Evolutionary conservation across 257 asterid species (phyloP).

Genomic region (Nicotiana knightiana): DNA sequence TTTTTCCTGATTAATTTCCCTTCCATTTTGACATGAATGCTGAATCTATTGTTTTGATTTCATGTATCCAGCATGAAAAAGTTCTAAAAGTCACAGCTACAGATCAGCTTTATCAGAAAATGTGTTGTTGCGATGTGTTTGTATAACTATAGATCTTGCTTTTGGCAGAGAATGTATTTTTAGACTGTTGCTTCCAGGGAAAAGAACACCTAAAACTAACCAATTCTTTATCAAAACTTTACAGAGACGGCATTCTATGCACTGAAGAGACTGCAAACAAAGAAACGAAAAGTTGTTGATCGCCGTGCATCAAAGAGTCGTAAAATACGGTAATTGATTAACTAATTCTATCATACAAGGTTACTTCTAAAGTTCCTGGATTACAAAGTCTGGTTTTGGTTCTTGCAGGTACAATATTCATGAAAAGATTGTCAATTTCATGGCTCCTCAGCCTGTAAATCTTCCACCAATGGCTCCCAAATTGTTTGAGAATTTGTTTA

Average conservation of each 20-base stretch:
- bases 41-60: background rate
- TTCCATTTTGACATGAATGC: background rate
- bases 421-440: slow-evolving; percentile 82
- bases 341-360: background rate
- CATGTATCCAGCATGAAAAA: background rate
- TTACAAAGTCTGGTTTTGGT: background rate
- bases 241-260: slow-evolving; percentile 84
- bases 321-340: slow-evolving; percentile 59
- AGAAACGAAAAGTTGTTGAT: slow-evolving; percentile 88
- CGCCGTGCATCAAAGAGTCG: slow-evolving; percentile 96
- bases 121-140: background rate
- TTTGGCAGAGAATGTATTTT: background rate
- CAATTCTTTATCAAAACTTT: background rate
- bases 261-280: slow-evolving; percentile 60
- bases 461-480: slow-evolving; percentile 58
- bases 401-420: slow-evolving; percentile 78
- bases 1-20: background rate
- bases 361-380: background rate
- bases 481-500: slow-evolving; percentile 56
- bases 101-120: background rate
- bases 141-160: background rate
- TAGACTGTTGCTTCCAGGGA: background rate
- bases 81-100: background rate
- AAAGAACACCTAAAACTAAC: background rate
- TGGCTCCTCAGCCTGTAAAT: slow-evolving; percentile 63